phyloP scores from a whole-genome alignment of 2,329 filamentous ascomycete species.

The Mariannaea sp. region DNA sequence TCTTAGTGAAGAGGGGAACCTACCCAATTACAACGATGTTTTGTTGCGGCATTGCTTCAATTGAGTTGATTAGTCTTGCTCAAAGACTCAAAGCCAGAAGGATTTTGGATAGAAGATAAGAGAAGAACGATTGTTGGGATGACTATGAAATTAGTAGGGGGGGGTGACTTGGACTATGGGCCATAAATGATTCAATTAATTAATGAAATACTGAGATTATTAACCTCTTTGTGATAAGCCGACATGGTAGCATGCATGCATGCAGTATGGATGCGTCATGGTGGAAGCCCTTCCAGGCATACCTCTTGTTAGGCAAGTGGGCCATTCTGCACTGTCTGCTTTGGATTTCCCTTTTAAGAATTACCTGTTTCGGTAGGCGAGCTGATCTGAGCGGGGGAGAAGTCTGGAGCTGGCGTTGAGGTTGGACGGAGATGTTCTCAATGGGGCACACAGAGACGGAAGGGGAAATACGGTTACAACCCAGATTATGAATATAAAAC shows the following conservation, averaged over 20 bases:
- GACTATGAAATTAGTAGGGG: not conserved
- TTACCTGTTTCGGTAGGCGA: not conserved
- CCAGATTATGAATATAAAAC: no score
- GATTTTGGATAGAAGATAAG: no score
- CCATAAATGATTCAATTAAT: not conserved
- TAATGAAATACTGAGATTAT: not conserved
- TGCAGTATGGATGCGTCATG: no score
- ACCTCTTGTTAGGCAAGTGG: not conserved
- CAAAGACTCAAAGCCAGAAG: no score
- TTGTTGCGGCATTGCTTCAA: not conserved
- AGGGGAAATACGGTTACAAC: no score
- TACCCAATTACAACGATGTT: slow-evolving; percentile 7
- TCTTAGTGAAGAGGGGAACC: not conserved
- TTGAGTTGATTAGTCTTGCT: not conserved
- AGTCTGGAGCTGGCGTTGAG: no score
- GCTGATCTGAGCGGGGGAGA: no score
- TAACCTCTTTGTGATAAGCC: not conserved
- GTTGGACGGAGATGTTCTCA: no score
- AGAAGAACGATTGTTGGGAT: not conserved
- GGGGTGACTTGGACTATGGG: no score
- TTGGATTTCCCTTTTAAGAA: not conserved
- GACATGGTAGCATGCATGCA: no score
- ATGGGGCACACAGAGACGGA: no score
- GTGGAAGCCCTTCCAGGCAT: not conserved
- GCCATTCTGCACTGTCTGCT: not conserved